Evolutionary conservation across 2,329 filamentous ascomycete genomes (phyloP).

Genomic region (Colletotrichum theobromicola): DNA sequence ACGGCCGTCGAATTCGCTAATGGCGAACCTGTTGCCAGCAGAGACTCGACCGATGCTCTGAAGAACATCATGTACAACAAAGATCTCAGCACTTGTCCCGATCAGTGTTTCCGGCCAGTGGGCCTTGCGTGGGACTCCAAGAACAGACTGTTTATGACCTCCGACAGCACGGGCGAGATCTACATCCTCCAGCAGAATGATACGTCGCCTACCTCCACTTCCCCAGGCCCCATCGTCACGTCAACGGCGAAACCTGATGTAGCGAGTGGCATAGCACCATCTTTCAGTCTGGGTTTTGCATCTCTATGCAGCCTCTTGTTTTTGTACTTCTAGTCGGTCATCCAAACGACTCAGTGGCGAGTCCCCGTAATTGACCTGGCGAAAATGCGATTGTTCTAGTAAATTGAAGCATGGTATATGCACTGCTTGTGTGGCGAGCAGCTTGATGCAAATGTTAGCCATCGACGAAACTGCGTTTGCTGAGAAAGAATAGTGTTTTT

Average conservation of each 20-base stretch:
- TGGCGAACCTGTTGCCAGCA: constrained; percentile 44
- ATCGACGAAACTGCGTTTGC: too few relatives aligned
- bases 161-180: constrained; percentile 69
- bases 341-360: too few relatives aligned
- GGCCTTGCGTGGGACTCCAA: constrained; percentile 57
- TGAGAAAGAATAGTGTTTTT: not conserved
- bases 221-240: constrained; percentile 6
- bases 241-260: not conserved
- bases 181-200: constrained; percentile 51
- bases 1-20: constrained; percentile 43
- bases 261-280: not conserved
- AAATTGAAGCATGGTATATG: not conserved
- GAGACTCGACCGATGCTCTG: constrained; percentile 51
- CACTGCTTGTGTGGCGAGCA: too few relatives aligned
- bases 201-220: not conserved
- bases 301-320: not conserved
- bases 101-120: constrained; percentile 66
- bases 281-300: not conserved
- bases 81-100: constrained; percentile 58
- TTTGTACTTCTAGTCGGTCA: not conserved
- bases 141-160: constrained; percentile 66
- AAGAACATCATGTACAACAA: constrained; percentile 61
- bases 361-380: too few relatives aligned
- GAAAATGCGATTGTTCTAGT: too few relatives aligned
- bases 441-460: too few relatives aligned